These are phyloP conservation scores for Xylaria sp. DNA, from an alignment of 2,329 filamentous ascomycete species.

Conservation along the genomic window DNA sequence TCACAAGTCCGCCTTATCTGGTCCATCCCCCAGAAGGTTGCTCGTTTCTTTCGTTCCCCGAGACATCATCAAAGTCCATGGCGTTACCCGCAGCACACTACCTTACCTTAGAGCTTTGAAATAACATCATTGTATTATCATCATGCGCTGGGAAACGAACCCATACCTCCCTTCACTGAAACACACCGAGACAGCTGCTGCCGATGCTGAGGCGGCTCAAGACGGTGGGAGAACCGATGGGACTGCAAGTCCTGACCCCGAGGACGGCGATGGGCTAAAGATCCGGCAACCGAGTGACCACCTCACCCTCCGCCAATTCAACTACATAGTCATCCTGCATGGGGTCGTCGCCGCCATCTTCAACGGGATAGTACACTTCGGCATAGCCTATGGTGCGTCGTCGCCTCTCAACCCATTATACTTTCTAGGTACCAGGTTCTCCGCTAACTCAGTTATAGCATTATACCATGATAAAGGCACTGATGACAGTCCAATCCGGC, in stretches of 20 bases:
- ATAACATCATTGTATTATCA: slow-evolving; percentile 19
- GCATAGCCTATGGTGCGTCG: slow-evolving; percentile 60
- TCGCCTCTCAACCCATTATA: neutral
- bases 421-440: neutral
- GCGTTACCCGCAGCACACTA: neutral
- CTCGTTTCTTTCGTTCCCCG: neutral
- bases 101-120: neutral
- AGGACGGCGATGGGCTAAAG: slow-evolving; percentile 4
- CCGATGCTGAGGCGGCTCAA: slow-evolving; percentile 39
- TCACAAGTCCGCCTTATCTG: slow-evolving; percentile 13
- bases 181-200: slow-evolving; percentile 10
- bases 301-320: slow-evolving; percentile 58
- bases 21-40: slow-evolving; percentile 12
- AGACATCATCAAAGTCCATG: neutral
- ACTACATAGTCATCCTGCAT: slow-evolving; percentile 62
- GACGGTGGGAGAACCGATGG: slow-evolving; percentile 11
- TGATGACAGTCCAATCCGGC: slow-evolving; percentile 54
- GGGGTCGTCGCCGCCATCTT: slow-evolving; percentile 60
- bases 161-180: slow-evolving; percentile 40
- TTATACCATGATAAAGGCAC: slow-evolving; percentile 59
- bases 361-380: slow-evolving; percentile 64
- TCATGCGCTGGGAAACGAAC: slow-evolving; percentile 46
- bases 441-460: slow-evolving; percentile 49
- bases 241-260: slow-evolving; percentile 19
- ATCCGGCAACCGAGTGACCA: slow-evolving; percentile 51